Percentiles rank a stretch among this genome's conserved stretches.
Evolutionary conservation across 768 basidiomycete genomes (phyloP).

Genomic region (Chiua virens): DNA sequence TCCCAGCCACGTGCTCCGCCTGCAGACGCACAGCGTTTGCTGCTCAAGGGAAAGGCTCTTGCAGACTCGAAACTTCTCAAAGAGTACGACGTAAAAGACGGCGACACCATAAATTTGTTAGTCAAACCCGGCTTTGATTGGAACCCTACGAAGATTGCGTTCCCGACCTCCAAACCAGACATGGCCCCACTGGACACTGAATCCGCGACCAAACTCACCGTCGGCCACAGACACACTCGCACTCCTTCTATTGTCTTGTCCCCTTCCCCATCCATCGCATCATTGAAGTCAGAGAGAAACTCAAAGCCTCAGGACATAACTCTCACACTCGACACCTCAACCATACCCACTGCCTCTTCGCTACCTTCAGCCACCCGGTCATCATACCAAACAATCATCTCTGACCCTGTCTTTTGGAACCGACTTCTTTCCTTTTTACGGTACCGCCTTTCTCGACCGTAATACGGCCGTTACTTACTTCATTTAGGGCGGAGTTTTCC

Average conservation of each 20-base stretch:
- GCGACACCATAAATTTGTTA: conserved; percentile 83
- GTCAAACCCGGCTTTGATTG: conserved; percentile 74
- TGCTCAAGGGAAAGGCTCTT: conserved; percentile 94
- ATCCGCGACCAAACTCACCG: conserved; percentile 27
- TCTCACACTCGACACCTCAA: conserved; percentile 63
- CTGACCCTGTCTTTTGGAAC: conserved; percentile 80
- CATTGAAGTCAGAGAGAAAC: conserved; percentile 40
- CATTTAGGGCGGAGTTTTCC: conserved; percentile 57
- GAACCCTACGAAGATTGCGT: conserved; percentile 49
- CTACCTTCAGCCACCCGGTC: conserved; percentile 37
- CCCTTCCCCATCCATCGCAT: conserved; percentile 61
- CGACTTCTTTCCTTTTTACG: conserved; percentile 63
- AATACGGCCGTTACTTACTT: background rate
- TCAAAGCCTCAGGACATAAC: conserved; percentile 55
- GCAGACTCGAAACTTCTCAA: conserved; percentile 85
- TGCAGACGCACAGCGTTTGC: conserved; percentile 76
- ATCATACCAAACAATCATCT: conserved; percentile 47
- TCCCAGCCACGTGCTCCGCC: conserved; percentile 68
- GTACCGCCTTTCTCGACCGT: conserved; percentile 28
- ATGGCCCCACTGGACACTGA: conserved; percentile 17
- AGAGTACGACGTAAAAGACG: conserved; percentile 84
- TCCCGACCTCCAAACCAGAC: conserved; percentile 22
- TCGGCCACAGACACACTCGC: conserved; percentile 51
- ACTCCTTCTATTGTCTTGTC: conserved; percentile 80
- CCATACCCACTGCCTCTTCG: conserved; percentile 43